phyloP scores from a whole-genome alignment of 2,329 filamentous ascomycete genomes.

The Botrytis porri region DNA sequence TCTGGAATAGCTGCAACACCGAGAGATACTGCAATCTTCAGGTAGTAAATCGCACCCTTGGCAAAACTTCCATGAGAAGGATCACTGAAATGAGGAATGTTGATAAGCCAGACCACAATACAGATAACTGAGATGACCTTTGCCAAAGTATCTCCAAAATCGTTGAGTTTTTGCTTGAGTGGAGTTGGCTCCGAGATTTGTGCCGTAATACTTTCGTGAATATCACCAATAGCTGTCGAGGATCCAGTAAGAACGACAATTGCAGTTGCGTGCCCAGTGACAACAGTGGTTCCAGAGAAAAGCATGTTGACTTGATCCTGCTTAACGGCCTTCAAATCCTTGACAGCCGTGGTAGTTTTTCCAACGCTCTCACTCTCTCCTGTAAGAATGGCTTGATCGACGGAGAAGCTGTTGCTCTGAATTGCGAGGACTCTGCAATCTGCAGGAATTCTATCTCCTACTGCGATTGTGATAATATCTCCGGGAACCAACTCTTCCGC shows the following conservation, averaged over 20 bases:
- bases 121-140: slow-evolving; percentile 99
- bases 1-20: slow-evolving; percentile 97
- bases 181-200: slow-evolving; percentile 98
- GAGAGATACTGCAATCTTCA: slow-evolving; percentile 98
- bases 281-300: slow-evolving; percentile 96
- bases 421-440: slow-evolving; percentile 89
- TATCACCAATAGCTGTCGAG: slow-evolving; percentile 94
- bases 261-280: slow-evolving; percentile 87
- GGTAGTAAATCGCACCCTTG: slow-evolving; percentile 98
- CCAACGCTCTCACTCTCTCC: slow-evolving; percentile 96
- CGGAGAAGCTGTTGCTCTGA: slow-evolving; percentile 94
- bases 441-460: slow-evolving; percentile 90
- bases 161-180: slow-evolving; percentile 96
- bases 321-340: slow-evolving; percentile 83
- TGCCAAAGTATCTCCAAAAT: slow-evolving; percentile 92
- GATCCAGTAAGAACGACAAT: slow-evolving; percentile 87
- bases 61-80: slow-evolving; percentile 89
- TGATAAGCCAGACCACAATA: slow-evolving; percentile 95
- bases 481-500: slow-evolving; percentile 97
- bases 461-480: slow-evolving; percentile 81
- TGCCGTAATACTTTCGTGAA: slow-evolving; percentile 96
- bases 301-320: slow-evolving; percentile 98
- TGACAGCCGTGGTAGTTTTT: slow-evolving; percentile 70
- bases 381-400: slow-evolving; percentile 95
- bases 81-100: slow-evolving; percentile 95